Base-by-base conservation (phyloP, 2,329 filamentous ascomycete genomes). In the Metarhizium rileyi region DNA sequence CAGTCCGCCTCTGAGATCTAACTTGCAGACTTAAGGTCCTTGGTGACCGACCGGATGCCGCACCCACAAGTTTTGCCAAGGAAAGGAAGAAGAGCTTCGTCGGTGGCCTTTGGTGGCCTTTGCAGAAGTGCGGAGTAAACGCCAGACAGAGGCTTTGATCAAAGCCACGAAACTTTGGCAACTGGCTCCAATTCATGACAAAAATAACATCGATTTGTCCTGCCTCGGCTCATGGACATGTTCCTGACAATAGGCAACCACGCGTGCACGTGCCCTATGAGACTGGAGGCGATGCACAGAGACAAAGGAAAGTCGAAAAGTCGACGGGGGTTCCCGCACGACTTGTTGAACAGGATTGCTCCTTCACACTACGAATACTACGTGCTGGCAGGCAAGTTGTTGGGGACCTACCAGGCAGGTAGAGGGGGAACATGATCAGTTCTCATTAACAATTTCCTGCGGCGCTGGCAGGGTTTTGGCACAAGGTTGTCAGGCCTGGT, bases 61-160 rank as follows among this genome's bases (percentile, higher is more conserved):
- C 27, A 38, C 33, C 45, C 45, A 33, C 45, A 47, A 47, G 30
- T 33, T 47, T 47, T 20, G 16, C 45, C 45, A 33, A 47, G 45
- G 30, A 40, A 25, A 47, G n/a, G n/a, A n/a, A n/a, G n/a, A n/a
- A n/a, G n/a, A n/a, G n/a, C n/a, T n/a, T n/a, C n/a, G n/a, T n/a
- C n/a, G n/a, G n/a, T n/a, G n/a, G n/a, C n/a, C n/a, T n/a, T n/a
- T n/a, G n/a, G n/a, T n/a, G n/a, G n/a, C n/a, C n/a, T n/a, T n/a
- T n/a, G n/a, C n/a, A n/a, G n/a, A n/a, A n/a, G n/a, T n/a, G n/a
- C n/a, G 30, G 27, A 33, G 7, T 33, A 14, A 33, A 8, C 16
- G 30, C 9, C 30, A 5, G 7, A 33, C 9, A 16, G 12, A 33
- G 10, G 16, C 16, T 28, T 10, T n/a, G n/a, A n/a, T 33, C 30